Evolutionary conservation across 352 stramenopile genomes (phyloP).

Genomic region (Saprolegnia parasitica): DNA sequence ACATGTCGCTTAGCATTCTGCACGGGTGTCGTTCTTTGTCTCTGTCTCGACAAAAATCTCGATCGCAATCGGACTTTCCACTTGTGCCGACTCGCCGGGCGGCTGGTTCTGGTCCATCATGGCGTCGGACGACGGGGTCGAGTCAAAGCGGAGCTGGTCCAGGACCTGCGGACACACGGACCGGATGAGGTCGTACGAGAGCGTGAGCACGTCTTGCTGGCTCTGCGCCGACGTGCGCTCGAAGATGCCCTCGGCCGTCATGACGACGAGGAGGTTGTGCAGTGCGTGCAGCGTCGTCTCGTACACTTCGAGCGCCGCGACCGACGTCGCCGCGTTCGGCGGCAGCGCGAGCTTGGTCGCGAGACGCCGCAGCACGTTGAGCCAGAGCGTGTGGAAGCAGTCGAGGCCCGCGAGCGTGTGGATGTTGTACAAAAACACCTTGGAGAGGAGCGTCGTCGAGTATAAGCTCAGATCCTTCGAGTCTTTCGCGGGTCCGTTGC

Average conservation of each 20-base stretch:
- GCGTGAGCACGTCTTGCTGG: constrained; percentile 1
- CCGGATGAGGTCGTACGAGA: constrained; percentile 23
- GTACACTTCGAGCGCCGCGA: constrained; percentile 53
- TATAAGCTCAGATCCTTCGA: constrained; percentile 66
- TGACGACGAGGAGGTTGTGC: constrained; percentile 78
- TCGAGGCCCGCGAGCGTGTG: constrained; percentile 59
- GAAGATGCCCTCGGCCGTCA: constrained; percentile 74
- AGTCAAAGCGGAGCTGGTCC: not conserved
- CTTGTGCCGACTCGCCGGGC: not conserved
- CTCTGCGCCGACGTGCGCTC: constrained; percentile 30
- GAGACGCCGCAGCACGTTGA: constrained; percentile 66
- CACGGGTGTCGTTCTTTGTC: not conserved
- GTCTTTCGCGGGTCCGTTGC: constrained; percentile 29
- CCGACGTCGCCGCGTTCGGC: constrained; percentile 32
- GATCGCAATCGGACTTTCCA: not conserved
- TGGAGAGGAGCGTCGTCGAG: constrained; percentile 79
- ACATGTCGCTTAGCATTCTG: not conserved
- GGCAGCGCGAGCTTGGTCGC: constrained; percentile 59
- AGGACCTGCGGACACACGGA: constrained; percentile 21
- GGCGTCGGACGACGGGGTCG: not conserved
- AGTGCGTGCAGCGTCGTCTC: constrained; percentile 83
- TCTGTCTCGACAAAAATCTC: not conserved
- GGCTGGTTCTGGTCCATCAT: not conserved
- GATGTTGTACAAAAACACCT: constrained; percentile 85
- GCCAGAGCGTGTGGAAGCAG: constrained; percentile 66